Evolutionary conservation across 495 filamentous ascomycete species (phyloP), one percentile per base, ranked within the genome.

Genomic region (Lasiosphaeria ovina): DNA sequence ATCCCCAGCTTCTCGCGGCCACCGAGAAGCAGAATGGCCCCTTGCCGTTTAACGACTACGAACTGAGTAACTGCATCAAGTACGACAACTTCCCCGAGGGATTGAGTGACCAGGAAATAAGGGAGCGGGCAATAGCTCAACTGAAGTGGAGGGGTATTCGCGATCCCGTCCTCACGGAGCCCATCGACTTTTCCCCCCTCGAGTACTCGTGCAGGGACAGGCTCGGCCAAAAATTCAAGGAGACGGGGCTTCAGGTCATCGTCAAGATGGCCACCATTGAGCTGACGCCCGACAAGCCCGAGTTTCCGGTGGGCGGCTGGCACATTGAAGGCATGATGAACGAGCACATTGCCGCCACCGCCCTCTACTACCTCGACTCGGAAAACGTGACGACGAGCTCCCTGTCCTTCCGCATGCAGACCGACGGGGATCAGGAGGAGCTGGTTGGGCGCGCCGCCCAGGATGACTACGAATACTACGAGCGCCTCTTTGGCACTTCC

Each of bases 211-310:
- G 36, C 67, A 14, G 32, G 62, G 10, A 74, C 4, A 64, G 54
- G 2, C 56, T 73, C 49, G 40, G 57, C 16, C 45, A 72, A 33
- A 63, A 72, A 51, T 85, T 81, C 64, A 68, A 69, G 12, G 57
- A 70, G 11, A 63, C 42, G 0, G 80, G 78, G 0, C 62, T 89
- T 4, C 87, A 89, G 61, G 74, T 89, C 31, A 87, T 89, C 40
- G 80, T 89, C 36, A 87, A 88, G 61, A 72, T 89, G 53, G 81
- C 82, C 5, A 83, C 79, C 54, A 86, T 89, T 50, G 74, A 87
- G 44, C 68, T 90, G 3, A 85, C 80, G 0, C 85, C 87, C 0
- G 82, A 83, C 49, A 85, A 82, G 51, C 80, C 82, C 0, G 61
- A 63, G 17, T 69, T 69, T 34, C 53, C 64, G 1, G 53, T 16